Evolutionary conservation across 1,284 basidiomycete species (phyloP).

Genomic region (Puccinia polysora): DNA sequence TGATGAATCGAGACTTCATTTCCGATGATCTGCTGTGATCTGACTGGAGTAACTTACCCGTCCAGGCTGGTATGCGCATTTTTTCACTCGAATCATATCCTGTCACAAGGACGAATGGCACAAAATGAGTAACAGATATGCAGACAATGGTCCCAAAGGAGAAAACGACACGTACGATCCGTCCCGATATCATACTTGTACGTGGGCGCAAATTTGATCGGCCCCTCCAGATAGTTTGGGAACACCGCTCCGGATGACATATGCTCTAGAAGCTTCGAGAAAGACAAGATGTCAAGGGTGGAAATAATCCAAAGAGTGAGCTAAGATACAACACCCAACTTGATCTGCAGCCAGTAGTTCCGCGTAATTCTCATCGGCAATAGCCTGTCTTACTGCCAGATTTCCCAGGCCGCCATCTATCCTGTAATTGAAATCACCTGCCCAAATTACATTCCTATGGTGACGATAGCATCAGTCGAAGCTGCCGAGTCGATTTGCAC

Average conservation of each 20-base stretch:
- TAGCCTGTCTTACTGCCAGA: constrained; percentile 67
- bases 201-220: constrained; percentile 78
- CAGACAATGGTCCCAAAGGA: not conserved
- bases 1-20: too few species aligned
- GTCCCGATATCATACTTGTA: constrained; percentile 70
- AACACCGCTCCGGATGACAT: constrained; percentile 72
- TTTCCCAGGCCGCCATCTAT: constrained; percentile 69
- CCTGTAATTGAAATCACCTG: constrained; percentile 91
- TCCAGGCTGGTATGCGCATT: constrained; percentile 94
- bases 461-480: not conserved
- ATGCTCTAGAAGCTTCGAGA: constrained; percentile 62
- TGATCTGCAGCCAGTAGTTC: constrained; percentile 76
- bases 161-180: constrained; percentile 10
- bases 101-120: constrained; percentile 46
- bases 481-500: too few species aligned
- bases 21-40: too few species aligned
- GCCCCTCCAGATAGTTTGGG: constrained; percentile 78
- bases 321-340: constrained; percentile 55
- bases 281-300: not conserved
- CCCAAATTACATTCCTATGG: constrained; percentile 77
- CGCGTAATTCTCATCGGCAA: constrained; percentile 65
- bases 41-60: constrained; percentile 59
- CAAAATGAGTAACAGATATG: not conserved
- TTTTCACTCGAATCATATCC: constrained; percentile 92
- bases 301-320: not conserved